Evolutionary conservation across 768 basidiomycete species (phyloP).

Genomic region (Sistotremastrum niveocremeum): DNA sequence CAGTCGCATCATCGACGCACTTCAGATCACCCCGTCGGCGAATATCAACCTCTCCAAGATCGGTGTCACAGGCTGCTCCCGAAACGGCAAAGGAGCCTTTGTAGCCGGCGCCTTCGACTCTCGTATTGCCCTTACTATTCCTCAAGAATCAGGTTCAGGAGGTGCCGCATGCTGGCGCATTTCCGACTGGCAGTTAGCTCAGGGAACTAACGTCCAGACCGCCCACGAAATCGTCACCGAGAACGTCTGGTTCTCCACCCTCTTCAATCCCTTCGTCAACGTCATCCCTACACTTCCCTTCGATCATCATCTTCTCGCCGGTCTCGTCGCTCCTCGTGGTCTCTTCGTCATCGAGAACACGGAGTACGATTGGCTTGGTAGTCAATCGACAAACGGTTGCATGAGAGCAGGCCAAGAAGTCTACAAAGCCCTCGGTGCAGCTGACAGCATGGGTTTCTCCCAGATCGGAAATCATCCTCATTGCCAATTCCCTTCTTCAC

Average conservation of each 20-base stretch:
- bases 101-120: constrained; percentile 45
- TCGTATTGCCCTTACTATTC: constrained; percentile 45
- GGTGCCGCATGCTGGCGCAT: constrained; percentile 49
- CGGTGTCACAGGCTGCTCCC: constrained; percentile 46
- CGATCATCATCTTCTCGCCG: constrained; percentile 47
- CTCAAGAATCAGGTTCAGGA: constrained; percentile 50
- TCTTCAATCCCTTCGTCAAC: constrained; percentile 34
- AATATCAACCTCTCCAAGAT: constrained; percentile 35
- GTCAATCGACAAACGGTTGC: constrained; percentile 35
- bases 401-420: constrained; percentile 36
- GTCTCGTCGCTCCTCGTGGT: constrained; percentile 40
- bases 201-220: constrained; percentile 36
- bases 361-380: constrained; percentile 42
- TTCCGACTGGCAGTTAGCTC: constrained; percentile 31
- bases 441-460: constrained; percentile 36
- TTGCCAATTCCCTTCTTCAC: constrained; percentile 37
- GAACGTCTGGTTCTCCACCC: constrained; percentile 48
- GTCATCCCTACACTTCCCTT: constrained; percentile 33
- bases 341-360: constrained; percentile 43
- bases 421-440: constrained; percentile 35
- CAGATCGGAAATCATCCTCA: constrained; percentile 42
- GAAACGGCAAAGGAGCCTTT: constrained; percentile 48
- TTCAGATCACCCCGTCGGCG: constrained; percentile 32
- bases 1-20: constrained; percentile 45
- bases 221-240: constrained; percentile 45